These are phyloP conservation scores for Astrocystis sublimbata DNA, from an alignment of 495 filamentous ascomycete genomes.

Conservation along the genomic window DNA sequence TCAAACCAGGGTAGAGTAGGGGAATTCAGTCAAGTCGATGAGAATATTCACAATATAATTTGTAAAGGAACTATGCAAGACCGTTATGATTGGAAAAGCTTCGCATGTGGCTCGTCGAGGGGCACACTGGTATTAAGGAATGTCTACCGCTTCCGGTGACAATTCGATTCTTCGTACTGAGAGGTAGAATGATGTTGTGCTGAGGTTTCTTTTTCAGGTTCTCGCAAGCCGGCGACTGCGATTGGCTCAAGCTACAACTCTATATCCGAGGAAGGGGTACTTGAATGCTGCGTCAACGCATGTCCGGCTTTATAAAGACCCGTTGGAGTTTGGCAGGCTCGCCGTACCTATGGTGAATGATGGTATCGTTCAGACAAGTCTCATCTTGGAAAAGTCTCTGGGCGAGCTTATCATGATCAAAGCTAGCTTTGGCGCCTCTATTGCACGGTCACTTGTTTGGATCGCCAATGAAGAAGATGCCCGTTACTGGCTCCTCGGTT, in stretches of 20 bases:
- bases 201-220: neutral
- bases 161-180: constrained; percentile 1
- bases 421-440: neutral
- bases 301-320: constrained; percentile 3
- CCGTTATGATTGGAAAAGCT: no score
- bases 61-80: no score
- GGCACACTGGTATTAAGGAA: no score
- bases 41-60: no score
- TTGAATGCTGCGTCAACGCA: neutral
- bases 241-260: neutral
- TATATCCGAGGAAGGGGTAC: constrained; percentile 1
- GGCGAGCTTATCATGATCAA: neutral
- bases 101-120: no score
- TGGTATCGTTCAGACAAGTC: neutral
- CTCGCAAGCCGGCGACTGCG: neutral
- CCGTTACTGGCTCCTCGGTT: no score
- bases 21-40: no score
- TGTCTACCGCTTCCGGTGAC: no score
- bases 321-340: neutral
- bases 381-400: no score
- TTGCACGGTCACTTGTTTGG: no score
- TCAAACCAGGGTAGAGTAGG: no score
- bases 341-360: neutral
- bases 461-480: no score
- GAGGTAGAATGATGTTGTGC: constrained; percentile 6